These are phyloP conservation scores for Monilinia laxa DNA, from an alignment of 2,329 filamentous ascomycete genomes.

Conservation along the genomic window DNA sequence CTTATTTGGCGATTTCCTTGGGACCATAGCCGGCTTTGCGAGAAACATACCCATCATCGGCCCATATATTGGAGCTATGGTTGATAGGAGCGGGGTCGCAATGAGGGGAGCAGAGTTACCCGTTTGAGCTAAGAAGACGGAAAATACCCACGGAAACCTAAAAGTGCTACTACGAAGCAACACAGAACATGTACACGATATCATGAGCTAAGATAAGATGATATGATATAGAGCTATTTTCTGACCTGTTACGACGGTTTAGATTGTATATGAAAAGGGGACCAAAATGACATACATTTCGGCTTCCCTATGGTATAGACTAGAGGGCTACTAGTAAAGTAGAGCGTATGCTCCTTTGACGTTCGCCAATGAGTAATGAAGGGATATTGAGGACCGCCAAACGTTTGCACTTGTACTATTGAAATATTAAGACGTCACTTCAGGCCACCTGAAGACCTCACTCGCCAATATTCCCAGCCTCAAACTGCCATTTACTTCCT, in stretches of 20 bases:
- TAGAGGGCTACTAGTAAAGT: constrained; percentile 22
- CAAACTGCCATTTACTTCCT: constrained; percentile 19
- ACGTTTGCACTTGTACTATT: constrained; percentile 2
- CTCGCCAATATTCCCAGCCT: constrained; percentile 14
- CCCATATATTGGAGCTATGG: constrained; percentile 73
- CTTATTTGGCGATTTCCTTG: constrained; percentile 93
- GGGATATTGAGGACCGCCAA: constrained; percentile 11
- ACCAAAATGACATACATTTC: neutral
- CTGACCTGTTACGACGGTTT: neutral
- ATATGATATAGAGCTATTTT: neutral
- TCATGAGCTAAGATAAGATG: neutral
- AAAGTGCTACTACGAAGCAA: constrained; percentile 15
- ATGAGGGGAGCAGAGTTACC: constrained; percentile 75
- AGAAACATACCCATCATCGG: constrained; percentile 82
- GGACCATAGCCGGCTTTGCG: constrained; percentile 86
- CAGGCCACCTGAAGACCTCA: neutral
- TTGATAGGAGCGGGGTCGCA: constrained; percentile 70
- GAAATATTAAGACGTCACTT: constrained; percentile 9
- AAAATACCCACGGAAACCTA: neutral
- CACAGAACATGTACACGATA: constrained; percentile 1
- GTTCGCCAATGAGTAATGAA: constrained; percentile 12
- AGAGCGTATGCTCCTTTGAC: constrained; percentile 28
- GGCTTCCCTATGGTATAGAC: constrained; percentile 1
- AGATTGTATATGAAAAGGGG: constrained; percentile 15
- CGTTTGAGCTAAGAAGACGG: constrained; percentile 52